These are phyloP conservation scores for Populus euphratica DNA, from an alignment of 345 rosid genomes.

Conservation along the genomic window DNA sequence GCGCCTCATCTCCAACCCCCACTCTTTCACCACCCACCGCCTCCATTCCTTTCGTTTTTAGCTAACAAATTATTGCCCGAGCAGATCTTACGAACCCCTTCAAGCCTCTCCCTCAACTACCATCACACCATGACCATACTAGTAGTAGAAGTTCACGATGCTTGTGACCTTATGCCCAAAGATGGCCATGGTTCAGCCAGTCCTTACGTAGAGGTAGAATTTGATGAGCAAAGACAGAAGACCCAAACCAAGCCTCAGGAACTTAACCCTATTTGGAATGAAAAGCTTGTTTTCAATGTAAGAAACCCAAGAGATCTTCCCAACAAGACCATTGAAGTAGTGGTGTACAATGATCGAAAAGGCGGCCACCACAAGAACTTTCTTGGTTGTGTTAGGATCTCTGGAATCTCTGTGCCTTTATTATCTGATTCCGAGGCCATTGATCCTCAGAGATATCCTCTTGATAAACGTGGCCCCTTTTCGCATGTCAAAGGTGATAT, in stretches of 20 bases:
- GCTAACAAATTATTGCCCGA: neutral
- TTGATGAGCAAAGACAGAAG: slow-evolving; percentile 52
- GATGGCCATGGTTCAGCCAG: slow-evolving; percentile 81
- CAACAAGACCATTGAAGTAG: slow-evolving; percentile 46
- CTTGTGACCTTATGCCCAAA: slow-evolving; percentile 75
- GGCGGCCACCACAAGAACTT: slow-evolving; percentile 51
- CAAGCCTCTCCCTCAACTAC: neutral
- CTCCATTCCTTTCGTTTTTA: slow-evolving; percentile 7
- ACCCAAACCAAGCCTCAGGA: slow-evolving; percentile 63
- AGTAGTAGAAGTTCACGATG: slow-evolving; percentile 68
- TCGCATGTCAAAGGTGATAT: slow-evolving; percentile 74
- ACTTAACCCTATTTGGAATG: slow-evolving; percentile 73
- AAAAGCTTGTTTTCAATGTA: slow-evolving; percentile 56
- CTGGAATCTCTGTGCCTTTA: slow-evolving; percentile 54
- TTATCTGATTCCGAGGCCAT: slow-evolving; percentile 50
- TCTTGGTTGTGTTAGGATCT: slow-evolving; percentile 78
- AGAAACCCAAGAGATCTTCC: slow-evolving; percentile 39
- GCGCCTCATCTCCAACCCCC: slow-evolving; percentile 17
- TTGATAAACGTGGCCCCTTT: slow-evolving; percentile 75
- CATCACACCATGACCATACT: slow-evolving; percentile 54
- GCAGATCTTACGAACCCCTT: neutral
- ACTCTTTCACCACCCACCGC: slow-evolving; percentile 16
- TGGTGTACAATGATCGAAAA: slow-evolving; percentile 50
- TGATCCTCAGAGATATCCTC: slow-evolving; percentile 65
- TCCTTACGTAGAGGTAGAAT: slow-evolving; percentile 65